Evolutionary conservation across 1,284 basidiomycete species (phyloP).

Genomic region (Volvariella surrecta): DNA sequence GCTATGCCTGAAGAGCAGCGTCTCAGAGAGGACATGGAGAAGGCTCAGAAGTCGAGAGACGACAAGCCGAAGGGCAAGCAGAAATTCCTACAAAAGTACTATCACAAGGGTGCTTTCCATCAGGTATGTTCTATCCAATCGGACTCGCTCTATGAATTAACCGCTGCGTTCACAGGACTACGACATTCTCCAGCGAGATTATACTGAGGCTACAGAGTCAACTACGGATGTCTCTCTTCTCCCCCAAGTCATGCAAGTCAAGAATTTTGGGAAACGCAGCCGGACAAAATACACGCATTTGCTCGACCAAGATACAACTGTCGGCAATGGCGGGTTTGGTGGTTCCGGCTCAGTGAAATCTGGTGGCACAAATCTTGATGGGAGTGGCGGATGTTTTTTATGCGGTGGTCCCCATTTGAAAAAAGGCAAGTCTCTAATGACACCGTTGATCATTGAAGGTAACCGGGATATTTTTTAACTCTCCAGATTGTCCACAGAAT

Average conservation of each 20-base stretch:
- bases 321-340: conserved; percentile 56
- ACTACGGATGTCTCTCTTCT: conserved; percentile 81
- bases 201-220: conserved; percentile 81
- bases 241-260: conserved; percentile 95
- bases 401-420: conserved; percentile 90
- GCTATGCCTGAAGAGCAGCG: conserved; percentile 91
- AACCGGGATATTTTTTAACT: conserved; percentile 3
- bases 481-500: conserved; percentile 67
- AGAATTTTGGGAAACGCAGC: conserved; percentile 90
- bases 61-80: conserved; percentile 85
- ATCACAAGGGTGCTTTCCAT: conserved; percentile 99
- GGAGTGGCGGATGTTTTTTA: conserved; percentile 69
- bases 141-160: background rate
- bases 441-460: conserved; percentile 1
- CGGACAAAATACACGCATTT: conserved; percentile 95
- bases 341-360: conserved; percentile 46
- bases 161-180: conserved; percentile 51
- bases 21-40: conserved; percentile 83
- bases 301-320: conserved; percentile 88
- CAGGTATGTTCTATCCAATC: conserved; percentile 43
- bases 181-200: conserved; percentile 83
- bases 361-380: conserved; percentile 45
- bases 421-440: conserved; percentile 47
- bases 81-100: conserved; percentile 96
- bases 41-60: conserved; percentile 70